Evolutionary conservation across 305 asterid genomes (phyloP).

Genomic region (Solanum chacoense): DNA sequence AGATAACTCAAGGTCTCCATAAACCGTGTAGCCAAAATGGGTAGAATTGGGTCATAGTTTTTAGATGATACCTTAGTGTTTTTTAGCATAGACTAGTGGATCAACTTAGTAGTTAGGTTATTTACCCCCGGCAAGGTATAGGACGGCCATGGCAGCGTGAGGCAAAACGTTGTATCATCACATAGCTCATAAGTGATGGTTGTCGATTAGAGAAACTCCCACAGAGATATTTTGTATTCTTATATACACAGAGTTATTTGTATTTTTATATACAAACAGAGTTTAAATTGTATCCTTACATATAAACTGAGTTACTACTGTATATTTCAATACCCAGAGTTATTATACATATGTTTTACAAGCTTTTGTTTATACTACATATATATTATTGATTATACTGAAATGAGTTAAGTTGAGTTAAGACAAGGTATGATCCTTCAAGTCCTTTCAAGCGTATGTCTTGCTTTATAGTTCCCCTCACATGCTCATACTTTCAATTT

Average conservation of each 20-base stretch:
- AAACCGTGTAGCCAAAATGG: background rate
- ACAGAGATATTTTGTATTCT: background rate
- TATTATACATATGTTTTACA: no score
- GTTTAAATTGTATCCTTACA: no score
- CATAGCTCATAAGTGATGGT: background rate
- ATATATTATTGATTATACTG: no score
- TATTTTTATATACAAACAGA: background rate
- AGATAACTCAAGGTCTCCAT: background rate
- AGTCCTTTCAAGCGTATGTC: no score
- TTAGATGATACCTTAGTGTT: background rate
- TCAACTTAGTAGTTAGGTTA: background rate
- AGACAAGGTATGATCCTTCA: no score
- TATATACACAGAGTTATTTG: background rate
- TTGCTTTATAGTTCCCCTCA: no score
- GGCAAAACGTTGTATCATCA: background rate
- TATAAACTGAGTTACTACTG: background rate
- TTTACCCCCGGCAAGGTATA: background rate
- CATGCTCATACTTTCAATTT: no score
- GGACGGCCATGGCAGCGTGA: background rate
- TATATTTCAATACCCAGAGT: background rate
- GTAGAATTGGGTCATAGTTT: background rate
- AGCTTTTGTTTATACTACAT: no score
- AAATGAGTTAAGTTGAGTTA: no score
- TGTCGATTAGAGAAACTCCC: background rate
- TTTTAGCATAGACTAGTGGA: background rate